Evolutionary conservation across 2,329 filamentous ascomycete genomes (phyloP), one percentile per base, ranked within the genome.

Genomic region (Aspergillus sp.): DNA sequence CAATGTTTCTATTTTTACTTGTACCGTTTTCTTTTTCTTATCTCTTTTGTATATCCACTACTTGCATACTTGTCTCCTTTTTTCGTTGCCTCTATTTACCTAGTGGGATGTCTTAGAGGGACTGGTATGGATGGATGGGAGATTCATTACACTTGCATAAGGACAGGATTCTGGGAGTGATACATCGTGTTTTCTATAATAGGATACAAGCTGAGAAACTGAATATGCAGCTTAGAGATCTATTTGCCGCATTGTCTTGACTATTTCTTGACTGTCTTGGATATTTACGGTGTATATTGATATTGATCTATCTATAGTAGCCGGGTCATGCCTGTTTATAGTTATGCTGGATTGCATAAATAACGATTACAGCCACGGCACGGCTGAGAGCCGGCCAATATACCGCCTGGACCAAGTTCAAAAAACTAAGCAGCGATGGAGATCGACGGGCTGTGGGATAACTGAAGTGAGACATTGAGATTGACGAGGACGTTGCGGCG

Each of bases 91-190:
- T 37, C 35, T 37, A 14, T 37, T 37, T n/a, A 37, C 12, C 15
- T 6, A n/a, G 35, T 37, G 35, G 14, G 15, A 37, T 37, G 35
- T 37, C 5, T 37, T 14, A 14, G 35, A n/a, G 15, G 35, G 15
- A 37, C 14, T 37, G 35, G 35, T 37, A 37, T 37, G 35, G 35
- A 27, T 14, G 19, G 19, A 45, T 23, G 17, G 41, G 41, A 23
- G 21, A 21, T 45, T n/a, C 11, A 27, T 45, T 45, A 5, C 19
- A 45, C 24, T 40, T 37, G 52, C 52, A 54, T 54, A 35, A 17
- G 43, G 43, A 47, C 40, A 47, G 52, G 52, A 17, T 53, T 33
- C 9, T 35, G 33, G 51, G 51, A 53, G 49, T 52, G 49, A 31
- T 52, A 14, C 24, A 31, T 3, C 40, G 41, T 41, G 35, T 31